Base-by-base conservation (phyloP, 2,329 filamentous ascomycete species). In the Shiraia sp. region DNA sequence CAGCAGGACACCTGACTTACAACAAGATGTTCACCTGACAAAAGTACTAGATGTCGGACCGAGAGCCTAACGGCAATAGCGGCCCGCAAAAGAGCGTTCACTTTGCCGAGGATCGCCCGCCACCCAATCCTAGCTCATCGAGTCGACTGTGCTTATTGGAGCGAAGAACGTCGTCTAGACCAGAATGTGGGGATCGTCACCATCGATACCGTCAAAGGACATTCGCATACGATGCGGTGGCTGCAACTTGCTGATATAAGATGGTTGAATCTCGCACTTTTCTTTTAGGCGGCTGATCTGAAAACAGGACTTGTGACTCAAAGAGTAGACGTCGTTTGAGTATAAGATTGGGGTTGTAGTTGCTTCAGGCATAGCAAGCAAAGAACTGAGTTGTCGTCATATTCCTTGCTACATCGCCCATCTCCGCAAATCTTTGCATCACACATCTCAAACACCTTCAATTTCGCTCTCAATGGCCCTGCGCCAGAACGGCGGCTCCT, bases 401-500 rank as follows among this genome's bases (percentile, higher is more conserved):
- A 35, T 13, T 15, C 12, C 4, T 14, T 34, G 14, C 13, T 16
- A 22, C 10, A n/a, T 32, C 12, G 9, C 7, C 15, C n/a, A 12
- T 17, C 14, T 32, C 31, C 12, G 14, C 9, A 2, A 7, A 8
- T 23, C 3, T 24, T 33, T 30, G 28, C 28, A 4, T 30, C 13
- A n/a, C 4, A 26, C 15, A 13, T 3, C n/a, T 23, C n/a, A 24
- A 24, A 6, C 32, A 34, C 25, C 17, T 24, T 8, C 10, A 10
- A 10, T 15, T n/a, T 12, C 14, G 6, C 14, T 28, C 37, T 49
- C 39, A 28, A 65, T 64, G 60, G 42, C 55, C 7, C 16, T 54
- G 12, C 38, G 51, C 8, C 57, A 67, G 12, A 67, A 66, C 33
- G 60, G 59, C 36, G 54, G 47, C 23, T 65, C 66, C 1, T 66